Base-by-base conservation (phyloP, 2,329 filamentous ascomycete genomes). In the Cordyceps cateniannulata region DNA sequence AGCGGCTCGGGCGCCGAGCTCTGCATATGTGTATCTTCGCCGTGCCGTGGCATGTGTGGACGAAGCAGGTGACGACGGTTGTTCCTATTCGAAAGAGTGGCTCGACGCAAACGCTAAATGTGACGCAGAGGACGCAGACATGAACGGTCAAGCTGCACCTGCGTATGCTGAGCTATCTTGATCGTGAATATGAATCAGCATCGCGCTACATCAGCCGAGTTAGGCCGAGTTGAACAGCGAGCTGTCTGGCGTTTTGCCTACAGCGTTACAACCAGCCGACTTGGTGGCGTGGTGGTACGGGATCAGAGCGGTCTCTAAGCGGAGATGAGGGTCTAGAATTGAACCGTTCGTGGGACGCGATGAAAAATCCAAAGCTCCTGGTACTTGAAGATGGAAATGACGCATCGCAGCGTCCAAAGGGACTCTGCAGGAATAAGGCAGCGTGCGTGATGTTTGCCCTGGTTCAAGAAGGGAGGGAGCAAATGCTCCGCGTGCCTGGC, bases 21-120 rank as follows among this genome's bases (percentile, higher is more conserved):
- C 20, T 24, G n/a, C 20, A 20, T 29, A 5, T 12, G 14, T 22
- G 16, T 9, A 5, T 49, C 49, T 27, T 48, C 24, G 27, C 5
- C 20, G 18, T 60, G 40, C 16, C 29, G 58, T 40, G 58, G 29
- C 58, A 60, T 60, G 57, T 51, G 48, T 52, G n/a, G 5, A 40
- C 10, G 32, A 60, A 22, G 40, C 29, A 45, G 18, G n/a, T 7
- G 12, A 24, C 7, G 8, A 10, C 22, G 18, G 18, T 48, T 47
- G 22, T 54, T 47, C n/a, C 4, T 20, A 5, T 48, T 60, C 38
- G 38, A 35, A 40, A 22, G 29, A 38, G n/a, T 9, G 18, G 48
- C 25, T 48, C 29, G 40, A 29, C 9, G 27, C 20, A 27, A 22
- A 10, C 25, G 42, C 48, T 20, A 45, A 10, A 16, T 14, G 27